Evolutionary conservation across 2,329 filamentous ascomycete genomes (phyloP).

Genomic region (Dothidotthia symphoricarpi): DNA sequence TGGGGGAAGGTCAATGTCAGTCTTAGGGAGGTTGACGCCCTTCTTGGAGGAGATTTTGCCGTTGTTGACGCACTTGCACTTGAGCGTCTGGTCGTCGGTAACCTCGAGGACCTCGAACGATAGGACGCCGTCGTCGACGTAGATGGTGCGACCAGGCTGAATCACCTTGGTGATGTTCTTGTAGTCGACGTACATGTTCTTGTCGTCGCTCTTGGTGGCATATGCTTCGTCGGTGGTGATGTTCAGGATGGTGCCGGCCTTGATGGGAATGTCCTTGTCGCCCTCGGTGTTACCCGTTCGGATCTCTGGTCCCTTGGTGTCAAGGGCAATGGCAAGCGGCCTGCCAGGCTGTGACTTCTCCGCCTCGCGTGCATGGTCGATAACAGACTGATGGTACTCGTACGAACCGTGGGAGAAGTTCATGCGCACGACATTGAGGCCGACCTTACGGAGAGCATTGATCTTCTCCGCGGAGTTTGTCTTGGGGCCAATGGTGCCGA

Average conservation of each 20-base stretch:
- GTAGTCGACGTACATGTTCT: constrained; percentile 99
- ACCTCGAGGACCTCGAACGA: constrained; percentile 91
- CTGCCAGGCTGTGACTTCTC: constrained; percentile 75
- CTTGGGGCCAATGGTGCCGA: constrained; percentile 98
- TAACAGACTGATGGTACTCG: constrained; percentile 97
- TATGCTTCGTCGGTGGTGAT: constrained; percentile 97
- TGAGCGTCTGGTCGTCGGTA: constrained; percentile 83
- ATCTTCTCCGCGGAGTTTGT: constrained; percentile 98
- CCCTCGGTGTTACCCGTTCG: constrained; percentile 72
- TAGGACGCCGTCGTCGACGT: constrained; percentile 96
- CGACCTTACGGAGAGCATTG: constrained; percentile 84
- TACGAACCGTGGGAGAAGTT: constrained; percentile 97
- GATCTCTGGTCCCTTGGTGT: constrained; percentile 83
- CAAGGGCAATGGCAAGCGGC: constrained; percentile 91
- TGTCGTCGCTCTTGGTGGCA: constrained; percentile 75
- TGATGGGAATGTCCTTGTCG: constrained; percentile 76
- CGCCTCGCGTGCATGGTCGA: constrained; percentile 88
- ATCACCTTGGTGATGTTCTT: constrained; percentile 99
- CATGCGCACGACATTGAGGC: constrained; percentile 99
- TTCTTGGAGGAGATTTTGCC: constrained; percentile 98
- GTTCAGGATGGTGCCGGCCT: constrained; percentile 81
- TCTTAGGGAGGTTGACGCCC: constrained; percentile 98
- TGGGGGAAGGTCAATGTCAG: constrained; percentile 94
- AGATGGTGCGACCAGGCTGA: constrained; percentile 84
- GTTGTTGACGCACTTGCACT: constrained; percentile 88